Evolutionary conservation across 768 basidiomycete genomes (phyloP).

Genomic region (Tricholoma bakamatsutake): DNA sequence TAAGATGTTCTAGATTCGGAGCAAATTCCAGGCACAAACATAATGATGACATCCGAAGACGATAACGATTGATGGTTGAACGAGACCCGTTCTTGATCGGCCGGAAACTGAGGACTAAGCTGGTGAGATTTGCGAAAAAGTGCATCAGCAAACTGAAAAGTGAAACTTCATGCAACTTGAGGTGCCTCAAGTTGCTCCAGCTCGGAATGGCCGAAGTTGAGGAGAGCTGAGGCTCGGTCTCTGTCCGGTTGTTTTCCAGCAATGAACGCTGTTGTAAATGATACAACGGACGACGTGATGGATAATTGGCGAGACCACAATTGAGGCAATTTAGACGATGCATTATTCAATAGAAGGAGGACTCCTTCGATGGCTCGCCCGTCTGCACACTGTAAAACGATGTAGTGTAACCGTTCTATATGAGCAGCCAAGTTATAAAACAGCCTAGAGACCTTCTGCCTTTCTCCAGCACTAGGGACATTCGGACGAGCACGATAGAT

Average conservation of each 20-base stretch:
- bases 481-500: neutral
- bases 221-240: neutral
- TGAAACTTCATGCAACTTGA: slow-evolving; percentile 38
- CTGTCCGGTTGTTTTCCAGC: slow-evolving; percentile 1
- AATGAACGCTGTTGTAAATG: slow-evolving; percentile 3
- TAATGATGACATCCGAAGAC: slow-evolving; percentile 35
- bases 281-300: neutral
- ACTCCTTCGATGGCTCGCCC: neutral
- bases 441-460: neutral
- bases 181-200: slow-evolving; percentile 22
- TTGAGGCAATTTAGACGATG: neutral
- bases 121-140: slow-evolving; percentile 32
- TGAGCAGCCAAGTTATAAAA: neutral
- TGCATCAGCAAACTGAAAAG: slow-evolving; percentile 29
- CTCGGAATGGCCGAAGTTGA: slow-evolving; percentile 2
- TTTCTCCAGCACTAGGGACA: neutral
- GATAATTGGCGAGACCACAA: neutral
- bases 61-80: slow-evolving; percentile 22
- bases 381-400: neutral
- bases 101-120: slow-evolving; percentile 37
- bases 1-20: slow-evolving; percentile 36
- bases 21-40: slow-evolving; percentile 30
- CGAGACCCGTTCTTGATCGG: slow-evolving; percentile 17
- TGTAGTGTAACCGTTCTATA: neutral
- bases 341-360: neutral